Evolutionary conservation across 805 yeast species (phyloP).

Genomic region (Candida ipomoeae): DNA sequence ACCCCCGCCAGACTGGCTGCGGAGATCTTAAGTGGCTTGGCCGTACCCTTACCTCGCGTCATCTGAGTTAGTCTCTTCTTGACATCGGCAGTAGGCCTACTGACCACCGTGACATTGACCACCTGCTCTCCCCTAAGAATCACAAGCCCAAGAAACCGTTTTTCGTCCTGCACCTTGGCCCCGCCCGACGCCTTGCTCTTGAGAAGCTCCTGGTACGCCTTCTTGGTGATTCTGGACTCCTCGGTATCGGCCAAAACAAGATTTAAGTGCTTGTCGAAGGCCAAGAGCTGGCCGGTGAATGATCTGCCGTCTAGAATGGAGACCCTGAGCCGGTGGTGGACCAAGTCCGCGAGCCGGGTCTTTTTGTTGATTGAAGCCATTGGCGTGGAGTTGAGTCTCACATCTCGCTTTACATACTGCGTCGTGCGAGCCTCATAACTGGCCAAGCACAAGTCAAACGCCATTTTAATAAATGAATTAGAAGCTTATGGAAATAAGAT

Average conservation of each 20-base stretch:
- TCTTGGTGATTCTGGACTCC: conserved; percentile 73
- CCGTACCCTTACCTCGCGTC: conserved; percentile 22
- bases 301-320: conserved; percentile 74
- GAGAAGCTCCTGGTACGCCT: conserved; percentile 40
- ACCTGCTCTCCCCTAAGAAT: conserved; percentile 87
- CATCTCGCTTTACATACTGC: neutral
- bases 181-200: conserved; percentile 21
- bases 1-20: conserved; percentile 9
- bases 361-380: conserved; percentile 27
- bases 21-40: conserved; percentile 35
- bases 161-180: conserved; percentile 53
- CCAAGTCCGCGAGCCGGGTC: conserved; percentile 56
- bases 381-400: neutral
- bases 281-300: conserved; percentile 73
- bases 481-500: too few relatives aligned
- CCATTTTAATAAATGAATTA: too few relatives aligned
- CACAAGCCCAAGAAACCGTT: conserved; percentile 72
- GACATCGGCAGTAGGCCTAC: conserved; percentile 49
- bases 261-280: conserved; percentile 89
- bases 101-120: conserved; percentile 64
- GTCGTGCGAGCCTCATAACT: neutral
- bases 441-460: too few relatives aligned
- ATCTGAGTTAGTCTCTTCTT: conserved; percentile 26
- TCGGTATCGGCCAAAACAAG: conserved; percentile 79
- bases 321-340: conserved; percentile 70